Percentiles rank a stretch among this genome's conserved stretches.
phyloP scores from a whole-genome alignment of 148 eudicot species.

The Fagopyrum homotropicum region DNA sequence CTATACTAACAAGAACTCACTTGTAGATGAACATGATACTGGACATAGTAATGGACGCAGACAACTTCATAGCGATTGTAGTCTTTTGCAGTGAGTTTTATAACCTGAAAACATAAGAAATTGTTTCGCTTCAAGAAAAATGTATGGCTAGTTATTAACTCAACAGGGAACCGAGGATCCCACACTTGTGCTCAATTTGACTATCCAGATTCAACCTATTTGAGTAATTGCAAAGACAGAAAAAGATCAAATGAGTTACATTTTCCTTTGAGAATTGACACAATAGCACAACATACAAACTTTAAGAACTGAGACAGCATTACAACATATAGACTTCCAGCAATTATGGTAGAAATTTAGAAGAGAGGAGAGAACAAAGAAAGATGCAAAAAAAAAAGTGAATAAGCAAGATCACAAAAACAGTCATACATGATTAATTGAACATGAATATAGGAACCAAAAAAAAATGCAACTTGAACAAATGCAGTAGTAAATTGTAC shows the following conservation, averaged over 20 bases:
- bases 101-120: background rate
- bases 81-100: background rate
- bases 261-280: background rate
- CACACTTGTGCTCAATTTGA: background rate
- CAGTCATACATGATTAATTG: background rate
- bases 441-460: no score
- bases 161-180: background rate
- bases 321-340: background rate
- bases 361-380: background rate
- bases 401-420: background rate
- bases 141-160: background rate
- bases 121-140: background rate
- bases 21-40: conserved; percentile 81
- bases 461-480: background rate
- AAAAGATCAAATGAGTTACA: background rate
- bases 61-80: conserved; percentile 17
- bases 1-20: conserved; percentile 27
- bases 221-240: background rate
- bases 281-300: background rate
- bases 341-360: background rate
- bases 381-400: no score
- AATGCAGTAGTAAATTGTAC: background rate
- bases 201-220: background rate
- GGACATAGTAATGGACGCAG: conserved; percentile 82
- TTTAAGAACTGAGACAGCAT: background rate